These are phyloP conservation scores for Fusarium begoniae DNA, from an alignment of 2,329 filamentous ascomycete genomes.

Conservation along the genomic window DNA sequence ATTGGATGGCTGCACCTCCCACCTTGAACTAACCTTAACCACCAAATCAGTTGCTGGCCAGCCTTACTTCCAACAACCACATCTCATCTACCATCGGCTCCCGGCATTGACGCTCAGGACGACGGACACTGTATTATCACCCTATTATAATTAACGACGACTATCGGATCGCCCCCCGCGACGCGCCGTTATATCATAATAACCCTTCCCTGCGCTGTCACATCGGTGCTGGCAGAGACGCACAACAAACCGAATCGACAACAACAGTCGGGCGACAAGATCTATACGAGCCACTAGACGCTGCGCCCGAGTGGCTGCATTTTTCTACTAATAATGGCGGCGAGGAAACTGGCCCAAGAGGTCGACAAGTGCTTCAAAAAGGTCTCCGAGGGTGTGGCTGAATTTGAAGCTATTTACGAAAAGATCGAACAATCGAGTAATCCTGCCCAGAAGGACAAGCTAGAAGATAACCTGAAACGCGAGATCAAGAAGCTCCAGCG, in stretches of 20 bases:
- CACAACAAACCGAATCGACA: slow-evolving; percentile 20
- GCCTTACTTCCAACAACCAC: slow-evolving; percentile 30
- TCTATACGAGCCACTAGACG: slow-evolving; percentile 9
- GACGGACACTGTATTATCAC: slow-evolving; percentile 15
- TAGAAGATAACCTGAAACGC: slow-evolving; percentile 97
- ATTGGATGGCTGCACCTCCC: slow-evolving; percentile 35
- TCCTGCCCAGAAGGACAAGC: slow-evolving; percentile 95
- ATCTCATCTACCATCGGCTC: slow-evolving; percentile 29
- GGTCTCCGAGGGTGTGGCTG: slow-evolving; percentile 88
- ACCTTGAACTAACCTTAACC: slow-evolving; percentile 31
- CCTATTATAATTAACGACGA: slow-evolving; percentile 20
- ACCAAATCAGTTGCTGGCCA: slow-evolving; percentile 30
- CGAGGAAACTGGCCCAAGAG: slow-evolving; percentile 95
- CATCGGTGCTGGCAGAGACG: slow-evolving; percentile 18
- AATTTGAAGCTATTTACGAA: slow-evolving; percentile 95
- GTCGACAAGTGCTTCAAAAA: slow-evolving; percentile 99
- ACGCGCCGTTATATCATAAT: slow-evolving; percentile 21
- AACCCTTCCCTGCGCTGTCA: slow-evolving; percentile 20
- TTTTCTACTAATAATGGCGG: slow-evolving; percentile 74
- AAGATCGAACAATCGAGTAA: slow-evolving; percentile 96
- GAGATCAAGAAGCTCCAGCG: slow-evolving; percentile 99
- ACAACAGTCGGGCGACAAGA: slow-evolving; percentile 6
- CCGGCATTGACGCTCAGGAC: slow-evolving; percentile 34
- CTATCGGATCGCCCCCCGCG: slow-evolving; percentile 16
- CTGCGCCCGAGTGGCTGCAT: slow-evolving; percentile 29